Conservation (phyloP, 257 asterid species). For the Nicotiana paniculata region DNA sequence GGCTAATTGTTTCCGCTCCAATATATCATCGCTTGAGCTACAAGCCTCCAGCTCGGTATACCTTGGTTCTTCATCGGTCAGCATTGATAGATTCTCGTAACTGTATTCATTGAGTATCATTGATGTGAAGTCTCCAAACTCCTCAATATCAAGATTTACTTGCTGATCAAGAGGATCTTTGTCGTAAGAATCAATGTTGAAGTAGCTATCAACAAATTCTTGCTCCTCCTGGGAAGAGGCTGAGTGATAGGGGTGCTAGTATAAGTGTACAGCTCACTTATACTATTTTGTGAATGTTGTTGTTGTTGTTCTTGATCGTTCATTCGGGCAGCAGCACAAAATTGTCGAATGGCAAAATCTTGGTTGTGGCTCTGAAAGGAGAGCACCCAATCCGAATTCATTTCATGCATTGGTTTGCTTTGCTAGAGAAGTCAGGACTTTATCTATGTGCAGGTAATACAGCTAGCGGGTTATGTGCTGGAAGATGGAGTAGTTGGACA, state of each 20-base stretch:
- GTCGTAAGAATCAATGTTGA: constrained; percentile 41
- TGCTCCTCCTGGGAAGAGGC: constrained; percentile 29
- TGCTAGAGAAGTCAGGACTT: not conserved
- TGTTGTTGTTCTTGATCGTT: constrained; percentile 22
- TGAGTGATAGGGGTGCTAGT: not conserved
- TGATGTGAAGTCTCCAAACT: constrained; percentile 9
- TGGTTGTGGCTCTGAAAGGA: constrained; percentile 18
- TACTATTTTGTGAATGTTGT: no score
- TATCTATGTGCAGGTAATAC: not conserved
- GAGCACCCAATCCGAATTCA: constrained; percentile 19
- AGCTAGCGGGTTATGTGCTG: not conserved
- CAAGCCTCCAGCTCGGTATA: constrained; percentile 3
- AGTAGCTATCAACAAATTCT: constrained; percentile 43
- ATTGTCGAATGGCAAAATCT: constrained; percentile 44
- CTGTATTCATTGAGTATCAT: not conserved
- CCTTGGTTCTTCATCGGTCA: not conserved
- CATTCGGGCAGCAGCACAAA: constrained; percentile 44
- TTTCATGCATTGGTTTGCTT: constrained; percentile 14
- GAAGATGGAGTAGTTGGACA: no score
- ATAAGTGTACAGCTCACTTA: not conserved
- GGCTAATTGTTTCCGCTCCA: not conserved
- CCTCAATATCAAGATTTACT: constrained; percentile 7
- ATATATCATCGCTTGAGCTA: constrained; percentile 16
- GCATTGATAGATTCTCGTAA: constrained; percentile 10
- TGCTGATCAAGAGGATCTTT: constrained; percentile 5